Base-by-base conservation (phyloP, 306 rosid genomes). In the Sophora flavescens region DNA sequence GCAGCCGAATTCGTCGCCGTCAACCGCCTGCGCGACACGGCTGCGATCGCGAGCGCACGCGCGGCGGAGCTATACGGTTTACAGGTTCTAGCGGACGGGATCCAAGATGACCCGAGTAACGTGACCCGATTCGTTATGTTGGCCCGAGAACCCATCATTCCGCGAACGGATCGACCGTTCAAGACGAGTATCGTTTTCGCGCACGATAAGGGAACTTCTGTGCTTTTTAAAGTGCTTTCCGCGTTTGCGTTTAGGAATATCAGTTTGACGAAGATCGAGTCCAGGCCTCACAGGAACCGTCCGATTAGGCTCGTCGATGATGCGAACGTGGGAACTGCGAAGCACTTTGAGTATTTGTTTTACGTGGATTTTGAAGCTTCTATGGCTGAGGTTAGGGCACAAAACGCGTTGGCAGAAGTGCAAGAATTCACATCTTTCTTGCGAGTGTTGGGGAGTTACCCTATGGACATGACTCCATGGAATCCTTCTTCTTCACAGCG, bases 401-500 rank as follows among this genome's bases (percentile, higher is more conserved):
- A 95, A 77, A 92, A 95, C 38, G 98, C 98, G 2, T 50, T 95
- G 62, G 96, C 98, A 0, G 98, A 95, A 73, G 98, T 95, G 3
- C 98, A 95, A 87, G 98, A 95, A 47, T 95, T 92, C 87, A 95
- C 98, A 1, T 92, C 98, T 0, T 95, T 95, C 86, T 86, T 95
- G 88, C 81, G 98, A 62, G 97, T 95, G 0, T 76, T 95, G 54
- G 98, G 98, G 0, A 95, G 98, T 73, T 95, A 95, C 75, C 98
- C 98, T 0, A 92, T 95, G 92, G 98, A 95, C 62, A 95, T 95
- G 98, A 95, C 98, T 0, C 97, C 98, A 0, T 90, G 97, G 97
- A 64, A 70, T 2, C 95, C 97, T n/a, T 77, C 87, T 0, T 78
- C 89, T 0, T 78, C 89, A 15, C 6, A 78, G 28, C 86, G 44